phyloP scores from a whole-genome alignment of 345 rosid species.

The Nephelium lappaceum region DNA sequence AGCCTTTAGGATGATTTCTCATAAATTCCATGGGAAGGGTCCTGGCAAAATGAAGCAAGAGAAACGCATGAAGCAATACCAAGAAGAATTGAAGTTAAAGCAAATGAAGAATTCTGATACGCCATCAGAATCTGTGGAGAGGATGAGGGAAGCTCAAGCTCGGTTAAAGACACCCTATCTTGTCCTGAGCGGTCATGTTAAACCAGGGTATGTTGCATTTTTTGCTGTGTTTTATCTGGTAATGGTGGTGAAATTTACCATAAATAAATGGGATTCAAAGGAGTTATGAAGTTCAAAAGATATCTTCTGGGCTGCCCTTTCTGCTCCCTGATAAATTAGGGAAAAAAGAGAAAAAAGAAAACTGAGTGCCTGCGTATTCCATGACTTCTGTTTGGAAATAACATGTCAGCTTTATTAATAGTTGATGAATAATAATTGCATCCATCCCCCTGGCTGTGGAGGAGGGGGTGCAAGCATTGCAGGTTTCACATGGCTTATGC shows the following conservation, averaged over 20 bases:
- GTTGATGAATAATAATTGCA: not conserved
- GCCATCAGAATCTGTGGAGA: conserved; percentile 82
- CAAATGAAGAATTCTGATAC: conserved; percentile 99
- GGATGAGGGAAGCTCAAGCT: conserved; percentile 97
- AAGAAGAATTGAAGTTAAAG: conserved; percentile 91
- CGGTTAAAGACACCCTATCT: conserved; percentile 88
- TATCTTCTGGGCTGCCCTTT: not conserved
- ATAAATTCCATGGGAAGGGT: conserved; percentile 95
- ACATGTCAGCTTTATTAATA: not conserved
- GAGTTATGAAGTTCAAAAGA: not conserved
- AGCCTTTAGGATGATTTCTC: conserved; percentile 81
- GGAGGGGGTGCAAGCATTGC: not conserved
- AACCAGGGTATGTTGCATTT: conserved; percentile 71
- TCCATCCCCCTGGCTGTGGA: too few relatives aligned
- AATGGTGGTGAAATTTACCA: conserved; percentile 7
- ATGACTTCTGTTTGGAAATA: too few relatives aligned
- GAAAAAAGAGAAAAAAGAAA: not conserved
- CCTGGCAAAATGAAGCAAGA: conserved; percentile 99
- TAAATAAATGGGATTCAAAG: not conserved
- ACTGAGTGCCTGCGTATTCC: not conserved
- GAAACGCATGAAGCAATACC: conserved; percentile 87
- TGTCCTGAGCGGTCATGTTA: conserved; percentile 95
- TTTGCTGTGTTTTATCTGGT: conserved; percentile 16
- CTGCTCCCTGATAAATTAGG: not conserved
- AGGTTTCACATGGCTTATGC: not conserved